Evolutionary conservation across 306 rosid species (phyloP).

Genomic region (Calophaca sinica): DNA sequence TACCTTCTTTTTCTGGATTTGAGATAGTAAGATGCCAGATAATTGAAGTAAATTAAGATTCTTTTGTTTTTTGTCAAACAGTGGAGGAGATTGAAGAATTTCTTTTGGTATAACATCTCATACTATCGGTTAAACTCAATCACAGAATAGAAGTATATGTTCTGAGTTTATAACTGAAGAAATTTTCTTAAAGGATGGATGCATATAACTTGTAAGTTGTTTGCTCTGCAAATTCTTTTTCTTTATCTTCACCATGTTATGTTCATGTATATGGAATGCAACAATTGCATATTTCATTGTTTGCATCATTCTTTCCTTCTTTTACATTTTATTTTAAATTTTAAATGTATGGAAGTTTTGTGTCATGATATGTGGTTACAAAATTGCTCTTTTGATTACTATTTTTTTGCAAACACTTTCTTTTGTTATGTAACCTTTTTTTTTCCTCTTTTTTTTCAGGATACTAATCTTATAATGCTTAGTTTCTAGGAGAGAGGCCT

Average conservation of each 20-base stretch:
- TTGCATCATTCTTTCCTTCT: neutral
- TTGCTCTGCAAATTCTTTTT: neutral
- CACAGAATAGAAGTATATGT: neutral
- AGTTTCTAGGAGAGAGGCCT: neutral
- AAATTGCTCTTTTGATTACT: too few relatives aligned
- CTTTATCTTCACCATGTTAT: neutral
- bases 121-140: neutral
- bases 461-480: neutral
- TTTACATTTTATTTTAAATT: too few relatives aligned
- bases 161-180: neutral
- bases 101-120: neutral
- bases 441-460: neutral
- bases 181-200: neutral
- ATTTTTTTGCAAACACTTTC: neutral
- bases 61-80: too few relatives aligned
- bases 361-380: too few relatives aligned
- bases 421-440: conserved; percentile 4
- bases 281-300: too few relatives aligned
- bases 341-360: too few relatives aligned
- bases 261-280: neutral
- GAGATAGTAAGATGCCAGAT: neutral
- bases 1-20: conserved; percentile 18
- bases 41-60: neutral
- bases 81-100: neutral
- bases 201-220: neutral